Base-by-base conservation (phyloP, 2,329 filamentous ascomycete species). In the Cladorrhinum sp. region DNA sequence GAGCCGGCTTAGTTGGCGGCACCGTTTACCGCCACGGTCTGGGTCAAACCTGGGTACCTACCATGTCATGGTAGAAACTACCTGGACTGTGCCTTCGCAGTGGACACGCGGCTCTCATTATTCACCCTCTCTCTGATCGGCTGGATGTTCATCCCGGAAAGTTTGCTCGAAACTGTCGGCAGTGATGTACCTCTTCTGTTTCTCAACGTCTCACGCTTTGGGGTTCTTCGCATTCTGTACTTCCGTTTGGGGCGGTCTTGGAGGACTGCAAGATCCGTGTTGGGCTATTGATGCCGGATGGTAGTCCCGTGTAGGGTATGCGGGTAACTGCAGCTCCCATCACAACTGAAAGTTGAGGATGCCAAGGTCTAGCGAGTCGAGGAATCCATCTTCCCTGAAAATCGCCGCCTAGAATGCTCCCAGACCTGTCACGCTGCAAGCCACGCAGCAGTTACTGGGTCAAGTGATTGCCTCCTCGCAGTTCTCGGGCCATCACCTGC, bases 271-370 rank as follows among this genome's bases (percentile, higher is more conserved):
- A n/a, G 26, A 16, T 49, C 55, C 48, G 20, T 55, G 58, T 50
- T 60, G 55, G 58, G 50, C 20, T 42, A 56, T 28, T 60, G 59
- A 55, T 58, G 57, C 48, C 55, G 49, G 58, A 55, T 52, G 58
- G 54, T 52, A 33, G 56, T 62, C 55, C 60, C 53, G 62, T 55
- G 68, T 66, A 64, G 53, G 63, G 65, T 61, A 67, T 28, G 59
- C 76, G 76, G 76, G 66, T 70, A 65, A 67, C 71, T 70, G 75
- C 77, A 77, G 72, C 61, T 67, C 65, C 69, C 69, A 71, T 71
- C 67, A 71, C 71, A 66, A 64, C 69, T 69, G 70, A 70, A 70
- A 70, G 61, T 66, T 70, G 64, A 70, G 68, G 65, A 68, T 67
- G 64, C 61, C 66, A 68, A 70, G 68, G 73, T 68, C 54, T 58